Percentiles rank a stretch among this genome's conserved stretches.
Conservation (phyloP, 2,329 filamentous ascomycete species). For the Fusarium armeniacum region DNA sequence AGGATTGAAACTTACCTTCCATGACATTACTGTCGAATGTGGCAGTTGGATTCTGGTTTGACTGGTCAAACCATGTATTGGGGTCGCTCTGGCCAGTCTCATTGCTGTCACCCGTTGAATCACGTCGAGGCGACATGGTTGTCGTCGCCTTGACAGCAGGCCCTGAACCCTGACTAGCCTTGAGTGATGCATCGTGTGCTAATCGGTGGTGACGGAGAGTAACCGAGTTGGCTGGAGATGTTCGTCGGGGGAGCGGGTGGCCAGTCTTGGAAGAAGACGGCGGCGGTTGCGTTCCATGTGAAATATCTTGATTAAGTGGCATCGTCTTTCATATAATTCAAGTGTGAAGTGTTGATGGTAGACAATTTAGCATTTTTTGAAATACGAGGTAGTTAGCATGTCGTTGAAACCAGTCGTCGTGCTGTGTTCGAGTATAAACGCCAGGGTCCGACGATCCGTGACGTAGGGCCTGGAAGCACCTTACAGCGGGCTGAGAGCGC, state of each 20-base stretch:
- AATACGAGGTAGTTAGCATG: slow-evolving; percentile 17
- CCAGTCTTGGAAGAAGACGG: slow-evolving; percentile 48
- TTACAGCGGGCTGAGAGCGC: slow-evolving; percentile 16
- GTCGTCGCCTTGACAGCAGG: slow-evolving; percentile 35
- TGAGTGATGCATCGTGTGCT: slow-evolving; percentile 58
- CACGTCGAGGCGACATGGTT: slow-evolving; percentile 50
- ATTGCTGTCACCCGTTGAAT: slow-evolving; percentile 66
- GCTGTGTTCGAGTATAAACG: slow-evolving; percentile 21
- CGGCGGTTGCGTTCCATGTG: slow-evolving; percentile 48
- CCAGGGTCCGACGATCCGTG: slow-evolving; percentile 41
- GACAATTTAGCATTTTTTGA: slow-evolving; percentile 32
- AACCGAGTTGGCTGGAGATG: slow-evolving; percentile 62
- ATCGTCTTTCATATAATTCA: slow-evolving; percentile 41
- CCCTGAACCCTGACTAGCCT: slow-evolving; percentile 47
- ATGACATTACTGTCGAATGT: slow-evolving; percentile 60
- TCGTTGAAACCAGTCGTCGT: slow-evolving; percentile 13
- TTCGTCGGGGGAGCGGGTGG: slow-evolving; percentile 61
- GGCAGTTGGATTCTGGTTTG: slow-evolving; percentile 64
- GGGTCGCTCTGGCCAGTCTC: slow-evolving; percentile 65
- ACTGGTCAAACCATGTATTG: slow-evolving; percentile 68
- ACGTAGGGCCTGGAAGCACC: slow-evolving; percentile 42
- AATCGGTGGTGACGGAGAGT: slow-evolving; percentile 63
- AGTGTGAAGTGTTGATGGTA: background rate
- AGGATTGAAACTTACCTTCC: slow-evolving; percentile 58
- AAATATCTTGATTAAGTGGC: slow-evolving; percentile 48